Evolutionary conservation across 2,329 filamentous ascomycete species (phyloP), one percentile per base, ranked within the genome.

Genomic region (Apiospora hydei): DNA sequence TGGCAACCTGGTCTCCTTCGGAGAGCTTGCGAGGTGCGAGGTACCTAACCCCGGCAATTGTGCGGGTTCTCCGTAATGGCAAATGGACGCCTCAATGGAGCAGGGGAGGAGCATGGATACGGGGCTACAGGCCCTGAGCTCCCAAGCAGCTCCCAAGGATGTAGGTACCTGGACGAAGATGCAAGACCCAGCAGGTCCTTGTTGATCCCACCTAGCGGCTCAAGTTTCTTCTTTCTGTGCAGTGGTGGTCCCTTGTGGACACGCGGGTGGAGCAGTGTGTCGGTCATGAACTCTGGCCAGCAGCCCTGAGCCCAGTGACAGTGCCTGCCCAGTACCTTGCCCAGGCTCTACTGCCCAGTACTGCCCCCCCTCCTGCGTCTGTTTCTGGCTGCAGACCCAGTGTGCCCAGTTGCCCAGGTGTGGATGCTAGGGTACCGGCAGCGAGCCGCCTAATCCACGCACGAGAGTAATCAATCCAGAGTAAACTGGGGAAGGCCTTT

Each of bases 401-500:
- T 38, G 34, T 38, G 34, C 34, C 34, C 34, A 38, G 34, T 38
- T 8, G 34, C 34, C 34, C 34, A 5, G 7, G 34, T 38, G 34
- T 38, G 34, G 34, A 38, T 64, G 57, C 34, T n/a, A 41, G 57
- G 57, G 57, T n/a, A 3, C 57, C 57, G 57, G 57, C 34, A 64
- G 41, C 21, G 57, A 41, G 57, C 57, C 57, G 57, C 57, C 57
- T 14, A 41, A 41, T 21, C 57, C 57, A 64, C 57, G 30, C 57
- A 61, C 16, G 30, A 30, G 26, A 61, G 53, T 38, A 61, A 61
- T 61, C 53, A 64, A 64, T 64, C 34, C 57, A 41, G 18, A 21
- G 57, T 41, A 64, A 41, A n/a, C 16, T 64, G 57, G 57, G 57
- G 57, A 64, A 64, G 34, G 57, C 34, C 16, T 69, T 69, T 69